These are phyloP conservation scores for Apiotrichum brassicae DNA, from an alignment of 1,284 basidiomycete genomes.

Conservation along the genomic window DNA sequence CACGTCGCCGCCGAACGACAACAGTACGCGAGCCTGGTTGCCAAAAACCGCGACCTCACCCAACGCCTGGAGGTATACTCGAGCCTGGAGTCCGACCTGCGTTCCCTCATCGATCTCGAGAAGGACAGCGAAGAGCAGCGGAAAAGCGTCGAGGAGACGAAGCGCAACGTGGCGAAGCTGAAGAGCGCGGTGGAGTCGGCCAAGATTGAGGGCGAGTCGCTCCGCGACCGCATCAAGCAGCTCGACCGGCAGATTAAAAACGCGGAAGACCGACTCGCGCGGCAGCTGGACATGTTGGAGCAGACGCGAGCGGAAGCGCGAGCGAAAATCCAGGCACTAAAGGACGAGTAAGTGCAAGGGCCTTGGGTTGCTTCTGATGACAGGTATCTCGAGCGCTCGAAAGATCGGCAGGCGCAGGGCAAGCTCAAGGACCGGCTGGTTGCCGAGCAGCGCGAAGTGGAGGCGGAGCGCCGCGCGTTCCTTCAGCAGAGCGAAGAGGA, in stretches of 20 bases:
- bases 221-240: conserved; percentile 54
- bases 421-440: conserved; percentile 25
- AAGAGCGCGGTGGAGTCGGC: conserved; percentile 62
- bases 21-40: conserved; percentile 57
- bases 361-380: neutral
- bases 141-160: conserved; percentile 55
- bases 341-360: conserved; percentile 59
- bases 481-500: conserved; percentile 64
- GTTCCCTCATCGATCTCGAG: conserved; percentile 38
- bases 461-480: conserved; percentile 62
- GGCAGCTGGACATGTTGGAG: conserved; percentile 64
- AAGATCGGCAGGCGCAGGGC: conserved; percentile 27
- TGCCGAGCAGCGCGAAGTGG: conserved; percentile 29
- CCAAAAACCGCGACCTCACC: conserved; percentile 66
- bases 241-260: conserved; percentile 66
- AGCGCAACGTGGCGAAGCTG: conserved; percentile 60
- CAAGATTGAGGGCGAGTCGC: conserved; percentile 62
- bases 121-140: conserved; percentile 60
- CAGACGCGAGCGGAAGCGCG: conserved; percentile 64
- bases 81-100: conserved; percentile 60
- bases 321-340: conserved; percentile 62
- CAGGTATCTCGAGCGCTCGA: conserved; percentile 26
- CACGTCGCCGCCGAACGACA: conserved; percentile 57
- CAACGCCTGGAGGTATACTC: conserved; percentile 63
- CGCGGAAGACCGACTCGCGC: conserved; percentile 67